A percentile compares a stretch with the other conserved stretches of the same genome.
phyloP scores from a whole-genome alignment of 352 stramenopile genomes.

The Globisporangium lucens region DNA sequence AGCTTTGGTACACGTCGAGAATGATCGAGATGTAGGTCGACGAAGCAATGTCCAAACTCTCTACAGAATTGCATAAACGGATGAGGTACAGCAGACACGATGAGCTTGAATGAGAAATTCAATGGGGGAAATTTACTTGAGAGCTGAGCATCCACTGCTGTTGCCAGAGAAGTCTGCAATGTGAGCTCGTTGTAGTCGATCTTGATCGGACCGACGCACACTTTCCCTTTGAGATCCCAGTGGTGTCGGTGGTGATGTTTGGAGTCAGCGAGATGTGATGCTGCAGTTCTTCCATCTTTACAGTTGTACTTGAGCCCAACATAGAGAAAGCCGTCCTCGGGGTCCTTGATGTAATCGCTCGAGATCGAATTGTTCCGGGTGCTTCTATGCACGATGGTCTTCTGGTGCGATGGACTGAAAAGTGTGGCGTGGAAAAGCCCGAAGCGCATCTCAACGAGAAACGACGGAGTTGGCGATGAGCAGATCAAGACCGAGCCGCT shows the following conservation, averaged over 20 bases:
- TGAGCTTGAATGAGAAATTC: background rate
- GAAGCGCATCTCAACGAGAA: slow-evolving; percentile 55
- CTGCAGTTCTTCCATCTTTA: slow-evolving; percentile 6
- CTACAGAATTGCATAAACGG: slow-evolving; percentile 8
- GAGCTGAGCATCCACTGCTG: slow-evolving; percentile 7
- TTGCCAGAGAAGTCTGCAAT: slow-evolving; percentile 30
- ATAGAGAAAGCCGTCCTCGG: slow-evolving; percentile 69
- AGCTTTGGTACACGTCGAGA: slow-evolving; percentile 44
- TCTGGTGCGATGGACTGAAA: slow-evolving; percentile 20
- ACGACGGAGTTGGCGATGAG: slow-evolving; percentile 26
- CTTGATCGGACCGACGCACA: slow-evolving; percentile 52
- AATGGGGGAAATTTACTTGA: slow-evolving; percentile 4
- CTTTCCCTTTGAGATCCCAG: slow-evolving; percentile 55
- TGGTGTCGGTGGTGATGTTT: slow-evolving; percentile 12
- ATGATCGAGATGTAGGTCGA: slow-evolving; percentile 51
- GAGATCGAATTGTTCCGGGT: slow-evolving; percentile 46
- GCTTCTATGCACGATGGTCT: background rate
- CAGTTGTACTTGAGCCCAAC: slow-evolving; percentile 63
- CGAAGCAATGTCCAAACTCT: slow-evolving; percentile 26
- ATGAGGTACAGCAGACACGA: background rate
- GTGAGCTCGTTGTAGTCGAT: slow-evolving; percentile 62
- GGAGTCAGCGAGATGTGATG: slow-evolving; percentile 13
- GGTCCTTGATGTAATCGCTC: slow-evolving; percentile 63
- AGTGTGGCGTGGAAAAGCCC: slow-evolving; percentile 47
- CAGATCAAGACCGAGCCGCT: slow-evolving; percentile 44